Evolutionary conservation across 1,284 basidiomycete species (phyloP).

Genomic region (Ustilago loliicola): DNA sequence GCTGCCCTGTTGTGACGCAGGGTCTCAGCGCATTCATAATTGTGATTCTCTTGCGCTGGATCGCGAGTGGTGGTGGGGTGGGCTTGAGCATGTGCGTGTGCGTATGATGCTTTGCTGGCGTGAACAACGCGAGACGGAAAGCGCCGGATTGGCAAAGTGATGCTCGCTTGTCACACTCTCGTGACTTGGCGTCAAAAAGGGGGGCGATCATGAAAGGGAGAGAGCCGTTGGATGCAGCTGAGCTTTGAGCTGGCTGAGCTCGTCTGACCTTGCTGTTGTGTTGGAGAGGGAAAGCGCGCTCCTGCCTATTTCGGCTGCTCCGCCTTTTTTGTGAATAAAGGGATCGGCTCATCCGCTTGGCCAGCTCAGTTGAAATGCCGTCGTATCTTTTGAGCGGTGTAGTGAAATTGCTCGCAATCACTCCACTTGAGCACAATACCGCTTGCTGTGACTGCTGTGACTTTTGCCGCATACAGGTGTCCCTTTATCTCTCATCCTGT

Average conservation of each 20-base stretch:
- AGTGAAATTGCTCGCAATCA: constrained; percentile 8
- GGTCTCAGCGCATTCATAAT: too few species aligned
- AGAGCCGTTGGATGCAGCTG: background rate
- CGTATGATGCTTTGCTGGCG: background rate
- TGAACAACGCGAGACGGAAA: background rate
- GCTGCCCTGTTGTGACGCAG: background rate
- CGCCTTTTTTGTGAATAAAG: background rate
- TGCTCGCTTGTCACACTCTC: background rate
- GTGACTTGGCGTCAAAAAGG: background rate
- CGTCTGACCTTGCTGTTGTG: constrained; percentile 21
- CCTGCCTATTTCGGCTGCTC: constrained; percentile 22
- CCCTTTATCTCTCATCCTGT: background rate
- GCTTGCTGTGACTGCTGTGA: background rate
- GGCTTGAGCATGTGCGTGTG: background rate
- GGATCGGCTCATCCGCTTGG: constrained; percentile 12
- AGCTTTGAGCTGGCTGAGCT: background rate
- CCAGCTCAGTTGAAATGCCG: constrained; percentile 12
- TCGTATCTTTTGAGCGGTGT: background rate
- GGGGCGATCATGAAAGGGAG: background rate
- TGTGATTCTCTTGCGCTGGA: too few species aligned
- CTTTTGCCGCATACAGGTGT: background rate
- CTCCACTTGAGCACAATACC: constrained; percentile 14
- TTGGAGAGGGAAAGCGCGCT: background rate
- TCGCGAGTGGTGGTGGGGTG: too few species aligned
- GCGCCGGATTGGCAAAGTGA: background rate